Conservation (phyloP, 73 alveolate species). For the Blepharisma japonicum region DNA sequence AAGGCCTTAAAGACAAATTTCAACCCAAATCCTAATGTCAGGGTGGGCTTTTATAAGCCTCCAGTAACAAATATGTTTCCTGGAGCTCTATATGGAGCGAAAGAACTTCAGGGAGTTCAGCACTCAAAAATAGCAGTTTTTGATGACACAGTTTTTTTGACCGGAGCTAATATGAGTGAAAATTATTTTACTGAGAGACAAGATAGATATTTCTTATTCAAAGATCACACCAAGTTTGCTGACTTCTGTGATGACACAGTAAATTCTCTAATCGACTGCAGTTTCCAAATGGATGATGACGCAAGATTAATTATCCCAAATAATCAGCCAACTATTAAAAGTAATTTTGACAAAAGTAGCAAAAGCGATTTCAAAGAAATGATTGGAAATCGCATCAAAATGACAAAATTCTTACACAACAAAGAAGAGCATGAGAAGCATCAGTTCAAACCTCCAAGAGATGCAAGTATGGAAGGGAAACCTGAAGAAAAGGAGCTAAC, state of each 20-base stretch:
- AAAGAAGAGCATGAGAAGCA: background rate
- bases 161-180: slow-evolving; percentile 73
- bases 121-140: slow-evolving; percentile 72
- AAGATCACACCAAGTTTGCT: slow-evolving; percentile 47
- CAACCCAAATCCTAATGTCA: slow-evolving; percentile 30
- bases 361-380: background rate
- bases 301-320: slow-evolving; percentile 37
- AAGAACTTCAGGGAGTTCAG: slow-evolving; percentile 68
- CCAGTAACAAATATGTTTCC: slow-evolving; percentile 29
- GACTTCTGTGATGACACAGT: slow-evolving; percentile 52
- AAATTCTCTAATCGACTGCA: slow-evolving; percentile 24
- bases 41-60: slow-evolving; percentile 58
- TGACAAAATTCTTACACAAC: background rate
- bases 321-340: background rate
- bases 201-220: slow-evolving; percentile 60
- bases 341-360: background rate
- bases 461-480: slow-evolving; percentile 33
- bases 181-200: slow-evolving; percentile 70
- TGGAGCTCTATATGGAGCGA: slow-evolving; percentile 25
- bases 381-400: background rate
- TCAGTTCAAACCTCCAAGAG: background rate
- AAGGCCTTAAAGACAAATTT: slow-evolving; percentile 16
- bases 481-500: slow-evolving; percentile 38
- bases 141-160: slow-evolving; percentile 62
- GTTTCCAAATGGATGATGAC: slow-evolving; percentile 35